These are phyloP conservation scores for Scedosporium apiospermum DNA, from an alignment of 2,329 filamentous ascomycete species.

Conservation along the genomic window DNA sequence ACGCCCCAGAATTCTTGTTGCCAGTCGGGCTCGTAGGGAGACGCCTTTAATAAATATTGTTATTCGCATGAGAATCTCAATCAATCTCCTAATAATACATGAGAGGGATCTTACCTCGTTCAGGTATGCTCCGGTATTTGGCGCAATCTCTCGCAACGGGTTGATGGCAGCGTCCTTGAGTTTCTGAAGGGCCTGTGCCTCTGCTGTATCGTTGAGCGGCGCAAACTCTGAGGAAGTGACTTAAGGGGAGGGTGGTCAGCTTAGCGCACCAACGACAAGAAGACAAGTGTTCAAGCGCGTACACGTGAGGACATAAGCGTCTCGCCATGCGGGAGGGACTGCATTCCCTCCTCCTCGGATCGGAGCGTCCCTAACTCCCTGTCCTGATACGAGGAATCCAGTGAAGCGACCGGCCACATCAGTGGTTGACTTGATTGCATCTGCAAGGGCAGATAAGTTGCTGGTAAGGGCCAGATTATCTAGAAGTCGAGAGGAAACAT, in stretches of 20 bases:
- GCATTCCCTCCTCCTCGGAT: slow-evolving; percentile 13
- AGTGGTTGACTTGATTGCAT: background rate
- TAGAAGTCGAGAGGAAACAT: background rate
- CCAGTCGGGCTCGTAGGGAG: slow-evolving; percentile 25
- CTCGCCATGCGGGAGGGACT: slow-evolving; percentile 14
- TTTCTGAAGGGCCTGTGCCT: background rate
- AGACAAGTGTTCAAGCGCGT: background rate
- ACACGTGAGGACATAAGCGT: background rate
- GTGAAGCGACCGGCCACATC: background rate
- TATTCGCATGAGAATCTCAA: background rate
- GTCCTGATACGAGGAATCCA: slow-evolving; percentile 12
- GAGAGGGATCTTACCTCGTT: background rate
- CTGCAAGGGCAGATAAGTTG: background rate
- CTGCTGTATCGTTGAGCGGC: background rate
- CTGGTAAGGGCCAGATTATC: background rate
- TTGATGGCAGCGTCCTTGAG: background rate
- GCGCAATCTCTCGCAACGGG: background rate
- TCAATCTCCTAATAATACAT: background rate
- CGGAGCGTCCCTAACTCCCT: slow-evolving; percentile 12
- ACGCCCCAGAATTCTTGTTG: slow-evolving; percentile 31
- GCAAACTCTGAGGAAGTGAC: background rate
- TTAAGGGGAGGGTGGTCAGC: background rate
- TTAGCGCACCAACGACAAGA: too few relatives aligned
- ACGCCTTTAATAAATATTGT: slow-evolving; percentile 18
- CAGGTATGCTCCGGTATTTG: background rate